Evolutionary conservation across 768 basidiomycete species (phyloP), one percentile per base, ranked within the genome.

Genomic region (Mycena filopes): DNA sequence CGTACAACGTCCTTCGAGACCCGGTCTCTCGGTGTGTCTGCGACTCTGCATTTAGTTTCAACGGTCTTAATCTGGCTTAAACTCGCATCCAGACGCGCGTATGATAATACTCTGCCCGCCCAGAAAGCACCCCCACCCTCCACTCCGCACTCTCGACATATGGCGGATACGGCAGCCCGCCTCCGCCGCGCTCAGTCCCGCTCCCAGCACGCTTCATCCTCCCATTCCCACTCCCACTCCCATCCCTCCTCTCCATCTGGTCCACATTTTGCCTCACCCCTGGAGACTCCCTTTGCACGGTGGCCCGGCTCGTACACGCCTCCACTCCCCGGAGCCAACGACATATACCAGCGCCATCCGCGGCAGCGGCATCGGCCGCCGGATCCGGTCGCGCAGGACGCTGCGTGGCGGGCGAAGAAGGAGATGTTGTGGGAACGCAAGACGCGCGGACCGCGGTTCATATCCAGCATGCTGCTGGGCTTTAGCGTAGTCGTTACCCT

Each of bases 1-100:
- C 67, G n/a, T 69, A 69, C 21, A 69, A 65, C 18, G 50, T 69
- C 31, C 60, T 69, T 10, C 57, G 63, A 43, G 63, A 69, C 31
- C 67, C 67, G n/a, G 56, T 65, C 7, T 61, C 67, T 23, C 59
- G 63, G 67, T 65, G 46, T 49, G 58, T 49, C 20, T 4, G 6
- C n/a, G n/a, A 13, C 41, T 23, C 28, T n/a, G n/a, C n/a, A n/a
- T n/a, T n/a, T n/a, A n/a, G n/a, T n/a, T n/a, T n/a, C n/a, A n/a
- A n/a, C 20, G 1, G 6, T 36, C 25, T 23, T 3, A 11, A 36
- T 20, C 3, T 2, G 13, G 1, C 28, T 15, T 41, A 7, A 10
- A 23, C 20, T 6, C 16, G 9, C 9, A 16, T 33, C 20, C 26
- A 68, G 67, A 15, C 63, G 67, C 25, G 67, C 67, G 15, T 68